phyloP scores from a whole-genome alignment of 2,329 filamentous ascomycete genomes.

The Sporothrix curviconia region DNA sequence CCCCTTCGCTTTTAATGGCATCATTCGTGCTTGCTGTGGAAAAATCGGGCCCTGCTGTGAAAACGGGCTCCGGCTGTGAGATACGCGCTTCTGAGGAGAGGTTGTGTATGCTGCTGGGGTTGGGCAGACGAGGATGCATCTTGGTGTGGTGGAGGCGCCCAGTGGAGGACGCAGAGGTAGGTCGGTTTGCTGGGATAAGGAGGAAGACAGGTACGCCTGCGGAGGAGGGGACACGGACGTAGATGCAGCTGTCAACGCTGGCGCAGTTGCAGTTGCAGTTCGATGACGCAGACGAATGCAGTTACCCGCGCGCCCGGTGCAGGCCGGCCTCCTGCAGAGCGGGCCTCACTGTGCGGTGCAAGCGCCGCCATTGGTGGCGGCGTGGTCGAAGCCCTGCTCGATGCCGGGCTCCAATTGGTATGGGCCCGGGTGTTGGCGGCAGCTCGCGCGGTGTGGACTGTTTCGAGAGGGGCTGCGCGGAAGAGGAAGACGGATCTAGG shows the following conservation, averaged over 20 bases:
- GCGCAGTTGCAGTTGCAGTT: neutral
- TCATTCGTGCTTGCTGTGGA: too few relatives aligned
- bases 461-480: neutral
- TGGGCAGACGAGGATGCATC: neutral
- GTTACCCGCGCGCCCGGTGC: slow-evolving; percentile 1
- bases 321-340: neutral
- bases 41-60: too few relatives aligned
- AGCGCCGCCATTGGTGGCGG: neutral
- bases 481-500: neutral
- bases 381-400: slow-evolving; percentile 20
- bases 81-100: slow-evolving; percentile 34
- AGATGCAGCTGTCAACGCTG: neutral
- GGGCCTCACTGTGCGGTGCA: too few relatives aligned
- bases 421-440: slow-evolving; percentile 24
- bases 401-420: slow-evolving; percentile 25
- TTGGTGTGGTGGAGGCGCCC: neutral
- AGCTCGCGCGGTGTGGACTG: slow-evolving; percentile 21
- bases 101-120: slow-evolving; percentile 10
- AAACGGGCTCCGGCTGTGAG: too few relatives aligned
- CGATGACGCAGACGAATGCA: too few relatives aligned
- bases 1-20: too few relatives aligned
- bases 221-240: neutral
- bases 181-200: neutral
- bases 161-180: neutral
- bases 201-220: neutral